Percentiles rank a stretch among this genome's conserved stretches.
Conservation (phyloP, 805 yeast species). For the Candida hungchunana region DNA sequence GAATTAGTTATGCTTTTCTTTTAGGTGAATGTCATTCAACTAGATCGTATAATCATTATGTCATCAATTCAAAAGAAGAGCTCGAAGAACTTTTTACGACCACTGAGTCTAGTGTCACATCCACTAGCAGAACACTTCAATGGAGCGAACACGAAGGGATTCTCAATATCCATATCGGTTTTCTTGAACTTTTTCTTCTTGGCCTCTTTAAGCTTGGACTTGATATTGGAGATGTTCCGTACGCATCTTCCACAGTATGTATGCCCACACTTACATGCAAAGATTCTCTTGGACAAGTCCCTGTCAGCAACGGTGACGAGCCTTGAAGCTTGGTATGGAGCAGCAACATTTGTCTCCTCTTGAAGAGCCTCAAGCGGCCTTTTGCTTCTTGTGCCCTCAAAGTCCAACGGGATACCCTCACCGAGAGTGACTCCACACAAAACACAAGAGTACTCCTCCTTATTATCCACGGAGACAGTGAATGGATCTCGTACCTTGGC, state of each 20-base stretch:
- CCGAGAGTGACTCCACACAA: constrained; percentile 74
- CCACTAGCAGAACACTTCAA: constrained; percentile 49
- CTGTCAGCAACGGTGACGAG: constrained; percentile 50
- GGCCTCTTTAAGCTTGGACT: constrained; percentile 19
- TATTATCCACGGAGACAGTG: constrained; percentile 28
- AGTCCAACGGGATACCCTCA: constrained; percentile 59
- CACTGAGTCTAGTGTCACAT: constrained; percentile 43
- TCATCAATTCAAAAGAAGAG: constrained; percentile 34
- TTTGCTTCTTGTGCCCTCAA: constrained; percentile 30
- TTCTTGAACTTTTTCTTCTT: constrained; percentile 18
- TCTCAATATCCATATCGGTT: constrained; percentile 19
- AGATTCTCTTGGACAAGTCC: constrained; percentile 62
- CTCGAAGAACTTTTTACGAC: constrained; percentile 51
- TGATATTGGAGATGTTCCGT: constrained; percentile 49
- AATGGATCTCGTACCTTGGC: too few species aligned
- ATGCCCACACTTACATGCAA: constrained; percentile 74
- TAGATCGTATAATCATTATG: neutral
- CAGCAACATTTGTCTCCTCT: constrained; percentile 36
- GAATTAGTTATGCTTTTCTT: neutral
- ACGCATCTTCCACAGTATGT: constrained; percentile 84
- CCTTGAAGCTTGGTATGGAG: constrained; percentile 61
- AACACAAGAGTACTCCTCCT: constrained; percentile 48
- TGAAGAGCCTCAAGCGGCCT: constrained; percentile 29
- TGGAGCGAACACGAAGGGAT: constrained; percentile 51
- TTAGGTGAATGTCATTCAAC: neutral